phyloP scores from a whole-genome alignment of 352 stramenopile genomes.

The Phytophthora crassamura region DNA sequence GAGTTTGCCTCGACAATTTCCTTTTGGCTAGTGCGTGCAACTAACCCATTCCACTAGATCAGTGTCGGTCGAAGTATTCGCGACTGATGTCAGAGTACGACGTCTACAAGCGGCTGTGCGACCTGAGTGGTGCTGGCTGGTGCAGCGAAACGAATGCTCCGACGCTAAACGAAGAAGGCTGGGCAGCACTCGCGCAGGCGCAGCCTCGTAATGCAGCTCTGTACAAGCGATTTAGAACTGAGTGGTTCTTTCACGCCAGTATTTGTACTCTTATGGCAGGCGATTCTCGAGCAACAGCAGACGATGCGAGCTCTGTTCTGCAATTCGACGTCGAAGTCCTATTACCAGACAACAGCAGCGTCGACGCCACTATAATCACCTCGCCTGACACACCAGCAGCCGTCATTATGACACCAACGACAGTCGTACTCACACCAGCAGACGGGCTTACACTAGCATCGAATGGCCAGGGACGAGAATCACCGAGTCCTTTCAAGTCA shows the following conservation, averaged over 20 bases:
- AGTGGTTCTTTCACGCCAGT: background rate
- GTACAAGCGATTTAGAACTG: slow-evolving; percentile 6
- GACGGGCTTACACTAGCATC: too few species aligned
- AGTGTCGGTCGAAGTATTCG: slow-evolving; percentile 14
- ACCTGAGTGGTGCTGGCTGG: slow-evolving; percentile 6
- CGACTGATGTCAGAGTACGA: too few species aligned
- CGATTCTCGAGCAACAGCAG: slow-evolving; percentile 10
- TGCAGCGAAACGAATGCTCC: slow-evolving; percentile 1
- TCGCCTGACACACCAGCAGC: too few species aligned
- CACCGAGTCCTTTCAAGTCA: too few species aligned
- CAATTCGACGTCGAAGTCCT: background rate
- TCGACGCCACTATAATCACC: too few species aligned
- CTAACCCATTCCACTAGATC: too few species aligned
- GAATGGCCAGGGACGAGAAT: too few species aligned
- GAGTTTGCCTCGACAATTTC: background rate
- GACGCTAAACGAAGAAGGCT: slow-evolving; percentile 15
- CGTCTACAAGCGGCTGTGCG: too few species aligned
- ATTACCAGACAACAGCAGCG: background rate
- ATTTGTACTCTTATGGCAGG: slow-evolving; percentile 1
- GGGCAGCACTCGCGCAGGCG: background rate
- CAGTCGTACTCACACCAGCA: too few species aligned
- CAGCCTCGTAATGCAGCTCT: slow-evolving; percentile 5
- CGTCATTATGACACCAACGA: too few species aligned
- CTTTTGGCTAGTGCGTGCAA: too few species aligned
- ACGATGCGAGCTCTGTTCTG: background rate